Evolutionary conservation across 768 basidiomycete genomes (phyloP).

Genomic region (Lactifluus rugatus): DNA sequence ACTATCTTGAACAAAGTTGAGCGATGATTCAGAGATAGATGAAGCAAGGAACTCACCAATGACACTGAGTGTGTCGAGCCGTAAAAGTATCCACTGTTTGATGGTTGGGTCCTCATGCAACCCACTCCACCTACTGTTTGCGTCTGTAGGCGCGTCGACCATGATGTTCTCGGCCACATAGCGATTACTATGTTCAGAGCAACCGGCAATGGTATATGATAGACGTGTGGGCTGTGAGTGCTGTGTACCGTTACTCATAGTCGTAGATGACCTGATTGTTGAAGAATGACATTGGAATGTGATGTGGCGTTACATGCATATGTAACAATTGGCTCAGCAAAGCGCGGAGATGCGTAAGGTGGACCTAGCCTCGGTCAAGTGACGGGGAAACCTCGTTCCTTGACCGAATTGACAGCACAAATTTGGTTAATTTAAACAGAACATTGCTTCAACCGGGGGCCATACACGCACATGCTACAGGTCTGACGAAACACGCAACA

Average conservation of each 20-base stretch:
- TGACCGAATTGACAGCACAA: neutral
- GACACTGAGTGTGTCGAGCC: constrained; percentile 47
- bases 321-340: neutral
- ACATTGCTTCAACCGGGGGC: constrained; percentile 26
- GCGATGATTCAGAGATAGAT: neutral
- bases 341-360: neutral
- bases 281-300: neutral
- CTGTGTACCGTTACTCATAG: neutral
- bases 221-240: constrained; percentile 1
- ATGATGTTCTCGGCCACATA: constrained; percentile 65
- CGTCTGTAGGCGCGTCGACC: constrained; percentile 51
- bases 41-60: constrained; percentile 45
- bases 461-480: constrained; percentile 39
- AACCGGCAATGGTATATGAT: constrained; percentile 35
- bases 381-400: neutral
- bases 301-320: neutral
- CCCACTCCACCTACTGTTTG: constrained; percentile 68
- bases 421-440: constrained; percentile 17
- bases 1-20: constrained; percentile 34
- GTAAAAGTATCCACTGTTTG: constrained; percentile 64
- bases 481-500: constrained; percentile 22
- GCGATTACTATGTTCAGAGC: constrained; percentile 62
- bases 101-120: constrained; percentile 44
- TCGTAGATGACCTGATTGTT: neutral
- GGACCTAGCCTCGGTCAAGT: neutral